Evolutionary conservation across 1,284 basidiomycete species (phyloP).

Genomic region (Cutaneotrichosporon cyanovorans): DNA sequence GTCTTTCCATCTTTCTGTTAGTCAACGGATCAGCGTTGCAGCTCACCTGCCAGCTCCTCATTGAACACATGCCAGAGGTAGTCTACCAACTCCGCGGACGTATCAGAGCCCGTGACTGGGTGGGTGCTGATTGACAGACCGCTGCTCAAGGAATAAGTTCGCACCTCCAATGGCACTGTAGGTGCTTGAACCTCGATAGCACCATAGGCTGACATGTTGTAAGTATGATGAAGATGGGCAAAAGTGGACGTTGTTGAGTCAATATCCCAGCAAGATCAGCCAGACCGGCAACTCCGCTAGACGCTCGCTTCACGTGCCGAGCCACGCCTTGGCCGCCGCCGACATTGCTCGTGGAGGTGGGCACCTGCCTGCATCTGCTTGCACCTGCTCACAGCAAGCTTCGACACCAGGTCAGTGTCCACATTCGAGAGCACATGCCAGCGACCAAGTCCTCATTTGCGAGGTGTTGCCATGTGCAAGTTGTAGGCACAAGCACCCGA

Average conservation of each 20-base stretch:
- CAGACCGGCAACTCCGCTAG: not conserved
- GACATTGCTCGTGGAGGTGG: too few relatives aligned
- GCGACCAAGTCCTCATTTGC: too few relatives aligned
- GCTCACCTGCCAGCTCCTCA: slow-evolving; percentile 58
- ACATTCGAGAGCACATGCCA: too few relatives aligned
- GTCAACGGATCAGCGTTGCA: not conserved
- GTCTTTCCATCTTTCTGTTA: slow-evolving; percentile 54
- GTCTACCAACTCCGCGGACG: slow-evolving; percentile 53
- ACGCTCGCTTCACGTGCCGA: not conserved
- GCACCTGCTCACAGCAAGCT: too few relatives aligned
- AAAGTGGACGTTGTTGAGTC: not conserved
- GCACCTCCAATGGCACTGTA: slow-evolving; percentile 41
- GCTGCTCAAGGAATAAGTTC: slow-evolving; percentile 30
- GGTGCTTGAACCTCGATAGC: slow-evolving; percentile 37
- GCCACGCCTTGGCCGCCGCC: slow-evolving; percentile 6
- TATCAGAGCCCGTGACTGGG: slow-evolving; percentile 55
- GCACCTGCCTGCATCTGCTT: too few relatives aligned
- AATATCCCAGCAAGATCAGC: not conserved
- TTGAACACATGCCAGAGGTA: slow-evolving; percentile 61
- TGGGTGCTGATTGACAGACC: slow-evolving; percentile 50
- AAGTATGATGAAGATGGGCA: not conserved
- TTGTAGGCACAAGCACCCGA: too few relatives aligned
- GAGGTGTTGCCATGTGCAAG: too few relatives aligned
- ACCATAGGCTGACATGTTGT: slow-evolving; percentile 48
- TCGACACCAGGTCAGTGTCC: too few relatives aligned